These are phyloP conservation scores for Amylostereum areolatum DNA, from an alignment of 1,284 basidiomycete species.

Conservation along the genomic window DNA sequence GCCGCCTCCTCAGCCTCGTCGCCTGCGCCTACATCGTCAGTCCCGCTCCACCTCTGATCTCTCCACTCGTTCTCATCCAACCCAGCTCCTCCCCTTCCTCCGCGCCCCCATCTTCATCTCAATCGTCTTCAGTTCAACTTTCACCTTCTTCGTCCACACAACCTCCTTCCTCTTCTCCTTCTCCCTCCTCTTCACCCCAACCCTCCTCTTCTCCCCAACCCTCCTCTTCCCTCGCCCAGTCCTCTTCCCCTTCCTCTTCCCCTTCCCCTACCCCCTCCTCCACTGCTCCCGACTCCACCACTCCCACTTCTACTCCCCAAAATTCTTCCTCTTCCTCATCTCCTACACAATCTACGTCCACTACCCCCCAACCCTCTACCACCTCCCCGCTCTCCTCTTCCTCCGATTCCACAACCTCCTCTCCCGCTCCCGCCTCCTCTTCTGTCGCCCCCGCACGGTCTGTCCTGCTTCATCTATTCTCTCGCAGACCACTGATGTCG, in stretches of 20 bases:
- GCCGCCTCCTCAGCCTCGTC: neutral
- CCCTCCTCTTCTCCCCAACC: constrained; percentile 11
- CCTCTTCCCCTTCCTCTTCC: constrained; percentile 14
- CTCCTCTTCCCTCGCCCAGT: constrained; percentile 11
- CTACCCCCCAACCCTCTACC: constrained; percentile 2
- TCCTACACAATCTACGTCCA: constrained; percentile 3
- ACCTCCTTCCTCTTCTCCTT: constrained; percentile 5
- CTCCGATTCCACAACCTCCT: neutral
- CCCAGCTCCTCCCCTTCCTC: constrained; percentile 1
- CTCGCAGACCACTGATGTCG: constrained; percentile 1
- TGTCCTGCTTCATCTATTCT: constrained; percentile 4
- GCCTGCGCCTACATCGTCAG: neutral
- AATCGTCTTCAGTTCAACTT: constrained; percentile 3
- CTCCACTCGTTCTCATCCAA: neutral
- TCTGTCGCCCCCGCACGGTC: constrained; percentile 4
- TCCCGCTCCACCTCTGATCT: neutral
- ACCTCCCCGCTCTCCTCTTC: constrained; percentile 5
- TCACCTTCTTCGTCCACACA: neutral
- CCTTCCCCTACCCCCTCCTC: constrained; percentile 7
- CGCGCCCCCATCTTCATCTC: constrained; percentile 8
- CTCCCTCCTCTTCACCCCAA: constrained; percentile 9
- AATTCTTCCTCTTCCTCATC: neutral
- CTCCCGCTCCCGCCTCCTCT: constrained; percentile 2
- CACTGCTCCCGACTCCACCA: constrained; percentile 2
- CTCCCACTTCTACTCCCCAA: constrained; percentile 4